Evolutionary conservation across 2,329 filamentous ascomycete species (phyloP).

Genomic region (Pseudogymnoascus sp.): DNA sequence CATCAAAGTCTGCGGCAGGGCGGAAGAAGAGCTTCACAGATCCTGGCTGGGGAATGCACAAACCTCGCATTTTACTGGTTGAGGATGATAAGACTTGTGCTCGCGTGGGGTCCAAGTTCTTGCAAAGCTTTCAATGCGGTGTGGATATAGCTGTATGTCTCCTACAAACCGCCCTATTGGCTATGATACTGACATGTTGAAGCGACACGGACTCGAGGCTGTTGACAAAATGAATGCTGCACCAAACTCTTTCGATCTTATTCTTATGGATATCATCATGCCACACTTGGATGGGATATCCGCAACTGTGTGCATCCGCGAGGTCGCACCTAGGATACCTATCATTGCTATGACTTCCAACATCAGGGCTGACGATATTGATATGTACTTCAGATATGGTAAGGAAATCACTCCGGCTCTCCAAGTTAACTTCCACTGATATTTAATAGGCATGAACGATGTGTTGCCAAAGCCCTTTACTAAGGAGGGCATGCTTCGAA

Average conservation of each 20-base stretch:
- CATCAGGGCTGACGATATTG: conserved; percentile 91
- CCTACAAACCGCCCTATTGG: background rate
- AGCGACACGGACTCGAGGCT: conserved; percentile 84
- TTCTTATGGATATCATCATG: conserved; percentile 96
- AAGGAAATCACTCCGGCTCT: conserved; percentile 32
- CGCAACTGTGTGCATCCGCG: conserved; percentile 84
- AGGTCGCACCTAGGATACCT: conserved; percentile 71
- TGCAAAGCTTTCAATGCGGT: conserved; percentile 55
- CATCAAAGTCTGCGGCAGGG: conserved; percentile 38
- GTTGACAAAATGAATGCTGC: conserved; percentile 67
- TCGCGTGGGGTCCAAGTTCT: conserved; percentile 59
- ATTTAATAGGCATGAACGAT: conserved; percentile 78
- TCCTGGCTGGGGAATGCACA: conserved; percentile 49
- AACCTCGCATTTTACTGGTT: conserved; percentile 79
- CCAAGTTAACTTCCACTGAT: background rate
- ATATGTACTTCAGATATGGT: conserved; percentile 96
- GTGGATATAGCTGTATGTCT: conserved; percentile 58
- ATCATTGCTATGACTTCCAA: conserved; percentile 99
- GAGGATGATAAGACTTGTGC: conserved; percentile 68
- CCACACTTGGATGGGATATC: conserved; percentile 91
- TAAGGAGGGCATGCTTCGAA: conserved; percentile 70
- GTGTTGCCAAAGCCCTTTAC: conserved; percentile 97
- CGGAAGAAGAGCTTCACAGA: conserved; percentile 31
- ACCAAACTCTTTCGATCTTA: conserved; percentile 50
- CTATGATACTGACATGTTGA: conserved; percentile 18